Conservation (phyloP, 768 basidiomycete species). For the Tulasnella sp. region DNA sequence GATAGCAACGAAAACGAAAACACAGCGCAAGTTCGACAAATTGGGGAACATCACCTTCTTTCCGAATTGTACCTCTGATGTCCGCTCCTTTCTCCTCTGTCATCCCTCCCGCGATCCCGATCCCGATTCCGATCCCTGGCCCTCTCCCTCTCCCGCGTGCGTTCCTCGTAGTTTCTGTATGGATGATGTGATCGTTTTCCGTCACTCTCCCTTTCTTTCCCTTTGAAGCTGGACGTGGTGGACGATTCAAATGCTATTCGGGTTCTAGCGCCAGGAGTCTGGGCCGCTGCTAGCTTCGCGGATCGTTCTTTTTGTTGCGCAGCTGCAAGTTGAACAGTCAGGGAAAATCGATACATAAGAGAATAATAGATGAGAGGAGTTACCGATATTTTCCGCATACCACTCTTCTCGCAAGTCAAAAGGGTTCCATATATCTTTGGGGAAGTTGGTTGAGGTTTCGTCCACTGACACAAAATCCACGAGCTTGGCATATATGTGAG, state of each 20-base stretch:
- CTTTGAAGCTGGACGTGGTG: neutral
- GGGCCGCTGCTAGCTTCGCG: conserved; percentile 44
- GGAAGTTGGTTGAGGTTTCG: conserved; percentile 78
- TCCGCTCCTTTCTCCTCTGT: neutral
- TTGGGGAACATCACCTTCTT: neutral
- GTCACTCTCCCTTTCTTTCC: neutral
- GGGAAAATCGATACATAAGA: conserved; percentile 1
- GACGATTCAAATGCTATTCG: conserved; percentile 44
- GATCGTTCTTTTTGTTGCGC: conserved; percentile 48
- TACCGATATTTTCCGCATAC: conserved; percentile 71
- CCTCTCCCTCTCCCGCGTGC: neutral
- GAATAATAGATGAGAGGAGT: conserved; percentile 20
- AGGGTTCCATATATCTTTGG: conserved; percentile 62
- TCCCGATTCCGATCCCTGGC: neutral
- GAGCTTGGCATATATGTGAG: conserved; percentile 88
- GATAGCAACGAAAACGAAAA: neutral
- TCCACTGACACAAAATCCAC: conserved; percentile 91
- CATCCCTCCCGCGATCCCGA: neutral
- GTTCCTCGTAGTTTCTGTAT: neutral
- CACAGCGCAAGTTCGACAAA: neutral
- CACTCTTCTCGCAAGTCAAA: conserved; percentile 51
- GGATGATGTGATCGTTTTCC: neutral
- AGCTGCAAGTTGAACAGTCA: conserved; percentile 29
- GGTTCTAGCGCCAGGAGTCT: conserved; percentile 43
- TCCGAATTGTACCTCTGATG: neutral